Base-by-base conservation (phyloP, 2,329 filamentous ascomycete species). In the Pseudogymnoascus sp. region DNA sequence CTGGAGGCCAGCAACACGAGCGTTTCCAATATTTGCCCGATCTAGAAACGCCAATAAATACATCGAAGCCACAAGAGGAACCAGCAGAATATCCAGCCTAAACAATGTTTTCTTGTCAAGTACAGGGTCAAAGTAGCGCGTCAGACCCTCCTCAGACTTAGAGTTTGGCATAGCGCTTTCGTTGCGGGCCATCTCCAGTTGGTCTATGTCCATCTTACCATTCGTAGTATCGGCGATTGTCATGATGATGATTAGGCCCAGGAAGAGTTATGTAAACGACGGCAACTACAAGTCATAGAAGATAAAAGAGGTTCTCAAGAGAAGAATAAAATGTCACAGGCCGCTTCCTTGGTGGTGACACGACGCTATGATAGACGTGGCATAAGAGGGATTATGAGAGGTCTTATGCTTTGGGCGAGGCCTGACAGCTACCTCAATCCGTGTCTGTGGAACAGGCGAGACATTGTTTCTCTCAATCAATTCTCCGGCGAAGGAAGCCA, bases 11-110 rank as follows among this genome's bases (percentile, higher is more conserved):
- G 86, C 78, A 16, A 89, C 83, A 64, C 83, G 84, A 23, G 86
- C 86, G 69, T 89, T 89, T 38, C 86, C 87, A 37, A 89, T 84
- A 69, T 89, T 89, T 18, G 86, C 87, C 53, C 87, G 80, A 73
- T 89, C 87, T 63, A 82, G 76, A 66, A 82, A 82, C 0, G 84
- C 87, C 73, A 83, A 87, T 3, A 88, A 76, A 67, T 87, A 87
- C 1, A 88, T 78, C 5, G 59, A 56, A 21, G 50, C 50, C 10
- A 56, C 3, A 34, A 56, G 50, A 56, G 50, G 50, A 56, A 56
- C 50, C n/a, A 56, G 50, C 28, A 56, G 50, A 56, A 56, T 34
- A 56, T 56, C 50, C 50, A 56, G 50, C 14, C 28, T 56, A 34
- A 56, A 34, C 28, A 56, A 34, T 14, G 28, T 34, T 34, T 56